A percentile compares a stretch with the other conserved stretches of the same genome.
Conservation (phyloP, 2,329 filamentous ascomycete species). For the Xylogone sp. region DNA sequence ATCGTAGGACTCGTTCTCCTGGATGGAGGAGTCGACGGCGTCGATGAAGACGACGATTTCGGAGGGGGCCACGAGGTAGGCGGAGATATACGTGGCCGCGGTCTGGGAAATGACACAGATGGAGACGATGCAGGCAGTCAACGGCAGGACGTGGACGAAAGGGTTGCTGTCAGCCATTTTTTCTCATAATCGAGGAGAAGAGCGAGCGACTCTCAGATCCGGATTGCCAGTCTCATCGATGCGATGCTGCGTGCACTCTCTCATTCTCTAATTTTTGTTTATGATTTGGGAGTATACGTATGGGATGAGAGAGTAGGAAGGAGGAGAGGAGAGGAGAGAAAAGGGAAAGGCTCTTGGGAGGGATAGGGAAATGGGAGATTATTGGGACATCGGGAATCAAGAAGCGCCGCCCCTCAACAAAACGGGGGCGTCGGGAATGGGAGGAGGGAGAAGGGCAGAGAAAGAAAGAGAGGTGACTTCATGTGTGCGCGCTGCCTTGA, state of each 20-base stretch:
- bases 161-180: slow-evolving; percentile 27
- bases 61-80: slow-evolving; percentile 54
- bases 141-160: slow-evolving; percentile 38
- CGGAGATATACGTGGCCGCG: slow-evolving; percentile 47
- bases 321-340: too few relatives aligned
- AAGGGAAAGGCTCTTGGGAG: too few relatives aligned
- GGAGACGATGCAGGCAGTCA: slow-evolving; percentile 55
- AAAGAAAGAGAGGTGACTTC: neutral
- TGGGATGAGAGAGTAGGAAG: too few relatives aligned
- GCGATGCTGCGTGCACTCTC: too few relatives aligned
- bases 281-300: too few relatives aligned
- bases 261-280: too few relatives aligned
- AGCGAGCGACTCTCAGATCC: too few relatives aligned
- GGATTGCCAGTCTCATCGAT: too few relatives aligned
- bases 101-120: slow-evolving; percentile 51
- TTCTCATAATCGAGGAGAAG: slow-evolving; percentile 4
- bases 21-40: slow-evolving; percentile 53
- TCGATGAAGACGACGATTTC: slow-evolving; percentile 57
- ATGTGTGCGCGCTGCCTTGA: neutral
- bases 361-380: too few relatives aligned
- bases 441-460: neutral
- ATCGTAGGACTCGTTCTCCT: slow-evolving; percentile 63
- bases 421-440: too few relatives aligned
- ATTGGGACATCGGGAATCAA: neutral
- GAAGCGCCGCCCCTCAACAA: too few relatives aligned